Base-by-base conservation (phyloP, 345 rosid genomes). In the Hibiscus mutabilis region DNA sequence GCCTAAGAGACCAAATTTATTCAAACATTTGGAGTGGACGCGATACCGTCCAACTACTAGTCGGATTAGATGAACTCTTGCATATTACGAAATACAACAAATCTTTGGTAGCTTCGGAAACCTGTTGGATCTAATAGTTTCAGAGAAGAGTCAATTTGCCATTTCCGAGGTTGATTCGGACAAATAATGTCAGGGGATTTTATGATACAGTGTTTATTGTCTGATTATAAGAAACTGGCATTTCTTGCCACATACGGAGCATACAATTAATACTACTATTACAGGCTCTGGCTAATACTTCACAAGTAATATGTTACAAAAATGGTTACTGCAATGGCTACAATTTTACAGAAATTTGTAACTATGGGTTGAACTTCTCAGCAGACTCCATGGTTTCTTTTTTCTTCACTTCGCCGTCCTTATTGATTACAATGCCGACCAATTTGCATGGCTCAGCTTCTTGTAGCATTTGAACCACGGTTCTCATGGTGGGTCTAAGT, bases 401-500 rank as follows among this genome's bases (percentile, higher is more conserved):
- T 74, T 42, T 33, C 83, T 81, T 78, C 11, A 60, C 19, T 37
- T 76, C 64, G 44, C 77, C 71, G 13, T 83, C 84, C 76, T 82
- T 84, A 44, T 74, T 76, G 49, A 84, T 69, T 57, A 84, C 82
- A 67, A 92, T 83, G 49, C 82, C 73, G 66, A 84, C 75, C 70
- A 85, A 49, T 73, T 85, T 83, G 65, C 92, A 12, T 0, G 97
- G 97, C 68, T 86, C 91, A 5, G 90, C 93, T 1, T 86, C 90
- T 79, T 83, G 90, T 9, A 90, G 81, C 97, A 92, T 90, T 47
- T 91, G 97, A 60, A 92, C 97, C 51, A 95, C 96, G 33, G 82
- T 80, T 68, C 95, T 85, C 97, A 92, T 95, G 18, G 92, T 87
- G 2, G 99, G 99, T 68, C 99, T 86, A 47, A 46, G 60, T 0